Conservation (phyloP, 305 asterid species). For the Ajuga reptans region DNA sequence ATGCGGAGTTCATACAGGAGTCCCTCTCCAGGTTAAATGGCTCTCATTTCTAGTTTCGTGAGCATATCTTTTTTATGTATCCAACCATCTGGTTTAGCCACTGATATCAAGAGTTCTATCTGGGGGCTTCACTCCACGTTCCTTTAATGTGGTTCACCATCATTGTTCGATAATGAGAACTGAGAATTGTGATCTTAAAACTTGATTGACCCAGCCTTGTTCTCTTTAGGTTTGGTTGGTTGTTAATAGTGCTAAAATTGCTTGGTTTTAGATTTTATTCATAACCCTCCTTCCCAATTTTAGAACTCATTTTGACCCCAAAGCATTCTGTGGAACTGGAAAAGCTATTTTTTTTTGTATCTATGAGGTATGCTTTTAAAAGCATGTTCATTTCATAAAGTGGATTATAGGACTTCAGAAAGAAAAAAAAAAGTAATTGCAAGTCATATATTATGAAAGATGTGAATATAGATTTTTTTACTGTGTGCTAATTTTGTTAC, state of each 20-base stretch:
- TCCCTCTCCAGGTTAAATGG: constrained; percentile 68
- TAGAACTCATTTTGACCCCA: not conserved
- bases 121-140: not conserved
- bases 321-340: not conserved
- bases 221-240: not conserved
- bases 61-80: not conserved
- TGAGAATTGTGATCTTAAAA: constrained; percentile 1
- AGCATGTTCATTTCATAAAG: not conserved
- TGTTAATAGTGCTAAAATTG: constrained; percentile 7
- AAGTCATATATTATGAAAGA: not conserved
- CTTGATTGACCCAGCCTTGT: not conserved
- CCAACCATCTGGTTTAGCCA: not conserved
- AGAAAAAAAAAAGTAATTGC: not conserved
- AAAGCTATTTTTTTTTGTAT: not conserved
- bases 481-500: constrained; percentile 14
- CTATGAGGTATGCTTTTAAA: not conserved
- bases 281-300: not conserved
- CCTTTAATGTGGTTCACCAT: not conserved
- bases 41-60: not conserved
- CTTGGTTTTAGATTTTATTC: not conserved
- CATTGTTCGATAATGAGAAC: not conserved
- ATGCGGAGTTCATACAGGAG: constrained; percentile 75
- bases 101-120: not conserved
- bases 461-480: not conserved
- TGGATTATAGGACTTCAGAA: not conserved